phyloP scores from a whole-genome alignment of 2,329 filamentous ascomycete genomes.

The Pochonia chlamydosporia region DNA sequence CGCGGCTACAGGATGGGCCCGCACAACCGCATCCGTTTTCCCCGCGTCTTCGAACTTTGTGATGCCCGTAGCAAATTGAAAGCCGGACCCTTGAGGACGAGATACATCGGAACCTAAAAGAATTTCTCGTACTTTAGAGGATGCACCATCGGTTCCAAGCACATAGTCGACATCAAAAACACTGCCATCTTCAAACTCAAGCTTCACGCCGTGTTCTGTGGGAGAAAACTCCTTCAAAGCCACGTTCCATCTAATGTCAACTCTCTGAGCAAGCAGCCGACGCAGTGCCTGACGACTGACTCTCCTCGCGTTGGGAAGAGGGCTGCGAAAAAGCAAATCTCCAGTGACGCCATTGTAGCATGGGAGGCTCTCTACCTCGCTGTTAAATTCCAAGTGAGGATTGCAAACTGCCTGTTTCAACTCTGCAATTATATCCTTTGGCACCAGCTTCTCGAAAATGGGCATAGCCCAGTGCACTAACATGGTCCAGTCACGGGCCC shows the following conservation, averaged over 20 bases:
- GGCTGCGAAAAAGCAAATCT: slow-evolving; percentile 26
- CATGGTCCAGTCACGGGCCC: slow-evolving; percentile 33
- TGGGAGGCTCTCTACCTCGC: slow-evolving; percentile 23
- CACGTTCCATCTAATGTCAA: slow-evolving; percentile 28
- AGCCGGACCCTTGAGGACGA: slow-evolving; percentile 17
- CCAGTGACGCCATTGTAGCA: slow-evolving; percentile 29
- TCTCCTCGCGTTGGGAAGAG: slow-evolving; percentile 26
- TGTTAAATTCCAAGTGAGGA: slow-evolving; percentile 24
- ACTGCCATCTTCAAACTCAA: slow-evolving; percentile 19
- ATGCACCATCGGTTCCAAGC: slow-evolving; percentile 28
- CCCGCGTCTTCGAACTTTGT: slow-evolving; percentile 17
- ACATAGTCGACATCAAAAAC: slow-evolving; percentile 14
- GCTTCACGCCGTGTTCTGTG: slow-evolving; percentile 9
- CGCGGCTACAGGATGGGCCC: slow-evolving; percentile 24
- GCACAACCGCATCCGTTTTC: slow-evolving; percentile 19
- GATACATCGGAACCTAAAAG: slow-evolving; percentile 21
- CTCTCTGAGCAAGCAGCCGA: slow-evolving; percentile 21
- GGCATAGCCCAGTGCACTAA: slow-evolving; percentile 34
- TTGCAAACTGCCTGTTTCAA: slow-evolving; percentile 28
- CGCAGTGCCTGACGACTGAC: slow-evolving; percentile 28
- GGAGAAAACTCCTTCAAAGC: slow-evolving; percentile 10
- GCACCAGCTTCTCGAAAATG: slow-evolving; percentile 26
- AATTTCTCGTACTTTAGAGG: slow-evolving; percentile 21
- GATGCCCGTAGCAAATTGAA: slow-evolving; percentile 24
- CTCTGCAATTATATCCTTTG: slow-evolving; percentile 21